Base-by-base conservation (phyloP, 768 basidiomycete genomes). In the Boletus pseudopeckii region DNA sequence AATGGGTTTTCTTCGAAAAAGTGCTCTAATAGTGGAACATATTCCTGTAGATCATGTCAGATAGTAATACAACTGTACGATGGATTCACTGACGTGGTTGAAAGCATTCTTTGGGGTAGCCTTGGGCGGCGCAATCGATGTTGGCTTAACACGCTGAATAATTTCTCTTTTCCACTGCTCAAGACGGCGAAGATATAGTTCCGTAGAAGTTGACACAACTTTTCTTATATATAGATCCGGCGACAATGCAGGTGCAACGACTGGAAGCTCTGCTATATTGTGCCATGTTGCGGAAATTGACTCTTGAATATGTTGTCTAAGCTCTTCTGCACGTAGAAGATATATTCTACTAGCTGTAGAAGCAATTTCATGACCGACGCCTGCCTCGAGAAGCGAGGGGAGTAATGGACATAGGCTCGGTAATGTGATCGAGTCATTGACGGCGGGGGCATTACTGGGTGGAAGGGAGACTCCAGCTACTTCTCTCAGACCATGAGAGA, bases 1-100 rank as follows among this genome's bases (percentile, higher is more conserved):
- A 62, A 62, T 0, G 55, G 39, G 3, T 61, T 62, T 7, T 53
- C 55, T 0, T 58, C 45, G 4, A 61, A 61, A 33, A 62, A 61
- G 3, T 34, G 48, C 8, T 61, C 59, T 14, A 61, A 5, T 0
- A 61, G 0, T 4, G 59, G 55, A 18, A 61, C 24, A 0, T 38
- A 61, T 13, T 50, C 43, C 59, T 60, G 9, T 0, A 0, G 0
- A 17, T 0, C 24, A 2, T 0, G 9, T 46, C 0, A 49, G 14
- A 14, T 0, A 0, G 2, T 13, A 24, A 24, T 3, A 6, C 0
- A 0, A 26, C 8, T 0, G 0, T 41, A 7, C 14, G 3, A 33
- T 15, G 1, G 6, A 7, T 2, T 0, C 0, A 55, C 58, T n/a
- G 0, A 61, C 60, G 0, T 61, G 47, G 4, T 62, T 62, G 0